Base-by-base conservation (phyloP, 768 basidiomycete genomes). In the Leucocoprinus sp. region DNA sequence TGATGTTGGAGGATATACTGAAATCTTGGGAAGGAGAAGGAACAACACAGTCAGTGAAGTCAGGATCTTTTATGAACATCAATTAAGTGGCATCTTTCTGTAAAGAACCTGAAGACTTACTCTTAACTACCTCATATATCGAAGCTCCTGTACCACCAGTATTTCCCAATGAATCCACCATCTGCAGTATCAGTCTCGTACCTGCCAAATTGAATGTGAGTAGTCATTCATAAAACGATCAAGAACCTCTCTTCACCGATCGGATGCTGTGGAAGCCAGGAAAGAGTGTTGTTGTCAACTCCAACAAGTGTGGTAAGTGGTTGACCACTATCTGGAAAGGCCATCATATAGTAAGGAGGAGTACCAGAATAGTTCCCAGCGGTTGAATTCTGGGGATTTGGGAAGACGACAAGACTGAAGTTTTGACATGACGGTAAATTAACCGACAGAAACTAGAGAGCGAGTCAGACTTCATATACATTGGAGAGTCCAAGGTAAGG, bases 81-180 rank as follows among this genome's bases (percentile, higher is more conserved):
- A n/a, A n/a, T n/a, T n/a, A n/a, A n/a, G n/a, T n/a, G n/a, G n/a
- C n/a, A n/a, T n/a, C n/a, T n/a, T n/a, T n/a, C n/a, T n/a, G n/a
- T n/a, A n/a, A n/a, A n/a, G n/a, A n/a, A n/a, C n/a, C n/a, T n/a
- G n/a, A n/a, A n/a, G n/a, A n/a, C 43, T 55, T 63, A 50, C 49
- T 51, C 72, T 72, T 50, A 23, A 54, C 55, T 31, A 75, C 64
- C 4, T 59, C 64, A 45, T 61, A 67, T 31, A 68, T 33, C 5
- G 47, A 33, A 0, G 63, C 58, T 5, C 65, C 55, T 23, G 71
- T 56, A 5, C 72, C 75, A 0, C 69, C 70, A 0, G 68, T 63
- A 35, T 57, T 65, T 3, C 69, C 69, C 11, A 60, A 57, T 4
- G 72, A 59, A 54, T 78, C 72, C 8, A 72, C 60, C 15, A 76